phyloP scores from a whole-genome alignment of 208 protist genomes.

The Leishmania arabica region DNA sequence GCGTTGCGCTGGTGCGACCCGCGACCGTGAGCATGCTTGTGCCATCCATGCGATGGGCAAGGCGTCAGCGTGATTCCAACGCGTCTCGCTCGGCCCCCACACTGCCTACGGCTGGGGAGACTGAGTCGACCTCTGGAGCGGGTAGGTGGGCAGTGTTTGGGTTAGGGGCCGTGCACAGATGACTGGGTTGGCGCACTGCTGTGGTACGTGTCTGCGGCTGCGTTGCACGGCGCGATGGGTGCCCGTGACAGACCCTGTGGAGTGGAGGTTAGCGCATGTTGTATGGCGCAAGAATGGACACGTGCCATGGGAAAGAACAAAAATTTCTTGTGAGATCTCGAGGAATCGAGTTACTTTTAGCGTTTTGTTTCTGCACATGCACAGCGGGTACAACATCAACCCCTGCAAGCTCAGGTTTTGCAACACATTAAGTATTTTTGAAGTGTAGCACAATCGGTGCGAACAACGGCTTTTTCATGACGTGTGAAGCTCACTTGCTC shows the following conservation, averaged over 20 bases:
- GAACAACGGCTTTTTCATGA: no score
- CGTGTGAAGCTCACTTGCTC: no score
- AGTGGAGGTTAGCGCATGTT: neutral
- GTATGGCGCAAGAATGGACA: neutral
- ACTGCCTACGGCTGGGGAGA: neutral
- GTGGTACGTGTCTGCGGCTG: neutral
- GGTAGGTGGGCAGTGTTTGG: neutral
- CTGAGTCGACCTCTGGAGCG: neutral
- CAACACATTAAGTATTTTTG: no score
- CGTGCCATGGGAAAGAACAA: no score
- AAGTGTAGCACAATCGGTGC: no score
- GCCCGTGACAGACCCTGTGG: neutral
- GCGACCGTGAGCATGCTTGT: neutral
- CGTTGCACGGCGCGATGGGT: neutral
- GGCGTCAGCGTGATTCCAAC: no score
- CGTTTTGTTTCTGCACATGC: no score
- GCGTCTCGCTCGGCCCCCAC: no score
- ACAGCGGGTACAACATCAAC: no score
- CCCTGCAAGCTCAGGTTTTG: no score
- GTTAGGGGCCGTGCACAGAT: neutral
- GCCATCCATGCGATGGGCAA: neutral
- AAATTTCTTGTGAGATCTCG: no score
- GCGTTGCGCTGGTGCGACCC: neutral
- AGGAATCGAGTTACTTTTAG: no score
- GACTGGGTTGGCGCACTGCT: neutral